Evolutionary conservation across 1,139 yeast genomes (phyloP), one percentile per base, ranked within the genome.

Genomic region (Petasospora fabianii): DNA sequence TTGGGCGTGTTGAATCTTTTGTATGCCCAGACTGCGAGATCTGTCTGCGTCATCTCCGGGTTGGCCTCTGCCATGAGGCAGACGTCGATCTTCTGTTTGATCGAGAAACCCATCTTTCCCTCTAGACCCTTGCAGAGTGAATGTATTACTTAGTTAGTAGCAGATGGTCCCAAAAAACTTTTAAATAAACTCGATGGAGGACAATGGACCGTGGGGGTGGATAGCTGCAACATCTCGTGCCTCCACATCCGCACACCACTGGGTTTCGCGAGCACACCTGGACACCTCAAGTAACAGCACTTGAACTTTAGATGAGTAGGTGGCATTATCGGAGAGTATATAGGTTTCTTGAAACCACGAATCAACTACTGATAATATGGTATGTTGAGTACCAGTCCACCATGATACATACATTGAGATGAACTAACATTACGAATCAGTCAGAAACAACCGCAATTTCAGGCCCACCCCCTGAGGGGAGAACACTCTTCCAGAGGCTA

Each of bases 21-120:
- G 57, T 73, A 72, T 0, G 84, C 84, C 86, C 86, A 80, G 27
- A 60, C 55, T 1, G 85, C 86, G 36, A 80, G 56, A 48, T 79
- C 84, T n/a, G 71, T 67, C 55, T 80, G 86, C 2, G 84, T 79
- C 84, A 80, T 76, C 24, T 71, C 70, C 1, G 84, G 84, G 48
- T 76, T 73, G 15, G 80, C 65, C 55, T 79, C 84, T 15, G 84
- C 76, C 68, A 78, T 76, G 36, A 80, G 69, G 52, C 84, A 79
- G 39, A 80, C 77, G 50, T 77, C 84, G 30, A 78, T 78, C 59
- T 80, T 76, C 50, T 79, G 84, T 54, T 78, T 80, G 46, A 75
- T 72, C 7, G 77, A 74, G 48, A 72, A 75, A 5, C 80, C 80
- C 80, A 75, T 75, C 21, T 12, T 14, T 29, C 21, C 12, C 15